A percentile compares a stretch with the other conserved stretches of the same genome.
phyloP scores from a whole-genome alignment of 305 asterid species.

The Andrographis paniculata region DNA sequence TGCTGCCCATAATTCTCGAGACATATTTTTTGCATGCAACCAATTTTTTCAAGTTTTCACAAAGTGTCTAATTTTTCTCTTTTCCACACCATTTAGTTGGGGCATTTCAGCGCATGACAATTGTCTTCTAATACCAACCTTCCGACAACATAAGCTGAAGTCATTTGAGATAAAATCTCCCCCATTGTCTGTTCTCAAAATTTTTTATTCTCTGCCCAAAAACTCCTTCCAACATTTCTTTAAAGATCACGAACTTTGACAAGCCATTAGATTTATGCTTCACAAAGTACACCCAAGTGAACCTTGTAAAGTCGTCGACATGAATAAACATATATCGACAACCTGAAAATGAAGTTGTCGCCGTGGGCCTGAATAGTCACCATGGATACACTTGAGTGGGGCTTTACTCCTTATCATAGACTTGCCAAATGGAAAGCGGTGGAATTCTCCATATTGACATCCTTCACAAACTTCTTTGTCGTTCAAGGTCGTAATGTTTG shows the following conservation, averaged over 20 bases:
- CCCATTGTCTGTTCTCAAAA: slow-evolving; percentile 3
- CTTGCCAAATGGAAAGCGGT: too few species aligned
- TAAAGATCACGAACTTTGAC: not conserved
- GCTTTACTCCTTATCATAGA: too few species aligned
- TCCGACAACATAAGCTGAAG: not conserved
- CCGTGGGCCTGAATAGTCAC: too few species aligned
- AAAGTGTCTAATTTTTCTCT: not conserved
- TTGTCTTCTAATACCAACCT: not conserved
- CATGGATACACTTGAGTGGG: too few species aligned
- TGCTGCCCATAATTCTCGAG: too few species aligned
- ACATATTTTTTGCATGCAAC: too few species aligned
- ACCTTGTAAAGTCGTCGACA: not conserved
- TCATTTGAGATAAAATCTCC: not conserved
- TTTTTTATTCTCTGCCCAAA: not conserved
- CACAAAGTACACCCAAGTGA: not conserved
- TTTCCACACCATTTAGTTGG: not conserved
- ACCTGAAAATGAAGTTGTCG: too few species aligned
- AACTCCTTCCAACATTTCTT: not conserved
- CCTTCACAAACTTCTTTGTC: too few species aligned
- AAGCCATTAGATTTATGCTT: not conserved
- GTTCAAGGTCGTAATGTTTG: too few species aligned
- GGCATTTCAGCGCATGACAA: not conserved
- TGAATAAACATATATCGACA: not conserved
- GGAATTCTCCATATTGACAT: not conserved
- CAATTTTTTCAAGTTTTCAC: not conserved